Evolutionary conservation across 2,329 filamentous ascomycete genomes (phyloP), one percentile per base, ranked within the genome.

Genomic region (Penicillium corylophilum): DNA sequence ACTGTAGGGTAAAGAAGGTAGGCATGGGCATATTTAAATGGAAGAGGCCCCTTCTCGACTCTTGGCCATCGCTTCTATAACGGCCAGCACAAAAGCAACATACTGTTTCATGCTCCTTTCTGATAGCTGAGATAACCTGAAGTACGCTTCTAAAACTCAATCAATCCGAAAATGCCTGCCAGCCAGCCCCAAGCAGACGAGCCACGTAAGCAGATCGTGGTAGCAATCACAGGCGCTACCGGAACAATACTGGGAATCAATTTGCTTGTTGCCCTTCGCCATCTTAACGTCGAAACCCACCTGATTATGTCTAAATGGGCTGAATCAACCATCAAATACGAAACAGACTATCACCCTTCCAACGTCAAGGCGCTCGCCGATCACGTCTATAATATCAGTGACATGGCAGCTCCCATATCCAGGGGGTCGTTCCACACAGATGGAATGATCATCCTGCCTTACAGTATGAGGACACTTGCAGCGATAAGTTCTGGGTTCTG

Each of bases 151-250:
- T 24, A 24, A 24, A 4, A 24, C 23, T 24, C 23, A 24, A n/a
- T n/a, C 7, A 24, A 24, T 24, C 29, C 29, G 18, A 2, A 55
- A 54, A 29, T 60, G 59, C 23, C 23, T 7, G 7, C 23, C 23
- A 24, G 23, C 7, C 23, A 24, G 23, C 23, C 23, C 23, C 23
- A 24, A 24, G 23, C 4, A 24, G 23, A 7, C 4, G 23, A 24
- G 38, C 59, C 53, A 16, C 56, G 67, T 9, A 24, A 24, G 23
- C 23, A 24, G 23, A 77, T 80, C 44, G 69, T 80, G 1, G 69
- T 80, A 5, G 79, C 70, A 18, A 74, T 81, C 38, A 80, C 79
- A 1, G 78, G 78, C 3, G 78, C 78, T 0, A 80, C 78, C 0
- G 78, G 78, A 3, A 68, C 77, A 1, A 61, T 71, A 1, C 65